Percentiles rank a stretch among this genome's conserved stretches.
Conservation (phyloP, 257 asterid species). For the Ehretia macrophylla region DNA sequence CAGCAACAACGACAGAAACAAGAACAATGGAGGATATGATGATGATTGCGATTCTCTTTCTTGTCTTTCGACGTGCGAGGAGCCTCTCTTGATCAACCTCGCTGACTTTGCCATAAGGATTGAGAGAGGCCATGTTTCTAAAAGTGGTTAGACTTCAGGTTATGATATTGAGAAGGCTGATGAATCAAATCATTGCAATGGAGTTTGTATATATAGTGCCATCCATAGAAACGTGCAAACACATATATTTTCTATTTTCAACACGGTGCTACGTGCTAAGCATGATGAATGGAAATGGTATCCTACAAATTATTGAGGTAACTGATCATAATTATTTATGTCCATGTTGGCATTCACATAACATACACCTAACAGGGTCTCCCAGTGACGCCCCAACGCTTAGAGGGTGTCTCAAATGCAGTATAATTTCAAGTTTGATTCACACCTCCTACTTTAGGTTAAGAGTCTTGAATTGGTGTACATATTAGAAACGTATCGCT, state of each 20-base stretch:
- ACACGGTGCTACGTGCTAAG: neutral
- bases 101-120: slow-evolving; percentile 45
- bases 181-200: neutral
- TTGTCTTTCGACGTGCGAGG: slow-evolving; percentile 35
- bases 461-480: no score
- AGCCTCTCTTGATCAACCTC: slow-evolving; percentile 52
- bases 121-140: slow-evolving; percentile 13
- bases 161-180: neutral
- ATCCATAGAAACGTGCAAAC: neutral
- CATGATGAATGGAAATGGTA: neutral
- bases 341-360: no score
- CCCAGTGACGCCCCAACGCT: no score
- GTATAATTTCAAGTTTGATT: no score
- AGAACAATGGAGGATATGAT: slow-evolving; percentile 2
- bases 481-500: no score
- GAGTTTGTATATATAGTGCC: neutral
- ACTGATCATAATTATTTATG: no score
- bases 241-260: neutral
- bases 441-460: no score
- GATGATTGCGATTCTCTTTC: slow-evolving; percentile 40
- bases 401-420: no score
- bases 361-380: no score
- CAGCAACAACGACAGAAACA: slow-evolving; percentile 3
- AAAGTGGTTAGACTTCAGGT: neutral
- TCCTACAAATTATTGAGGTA: slow-evolving; percentile 1